Conservation (phyloP, 495 filamentous ascomycete genomes). For the Aspergillus panamensis region DNA sequence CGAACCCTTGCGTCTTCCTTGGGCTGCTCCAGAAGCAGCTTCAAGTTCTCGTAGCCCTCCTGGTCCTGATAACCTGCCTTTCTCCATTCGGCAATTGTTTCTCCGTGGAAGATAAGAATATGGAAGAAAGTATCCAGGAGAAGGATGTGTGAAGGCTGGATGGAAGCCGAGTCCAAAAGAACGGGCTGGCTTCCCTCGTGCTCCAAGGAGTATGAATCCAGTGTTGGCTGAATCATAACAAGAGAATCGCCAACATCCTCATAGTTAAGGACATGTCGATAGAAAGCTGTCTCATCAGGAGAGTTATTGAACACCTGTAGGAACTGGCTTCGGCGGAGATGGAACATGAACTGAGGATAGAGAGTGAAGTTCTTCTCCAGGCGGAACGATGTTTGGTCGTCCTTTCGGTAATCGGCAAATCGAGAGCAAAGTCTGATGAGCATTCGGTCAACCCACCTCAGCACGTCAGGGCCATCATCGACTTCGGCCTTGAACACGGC, state of each 20-base stretch:
- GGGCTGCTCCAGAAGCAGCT: slow-evolving; percentile 80
- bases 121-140: slow-evolving; percentile 99
- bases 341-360: slow-evolving; percentile 99
- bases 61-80: slow-evolving; percentile 98
- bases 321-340: slow-evolving; percentile 94
- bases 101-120: slow-evolving; percentile 97
- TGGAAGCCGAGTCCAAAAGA: slow-evolving; percentile 90
- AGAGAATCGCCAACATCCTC: slow-evolving; percentile 97
- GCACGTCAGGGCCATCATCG: slow-evolving; percentile 97
- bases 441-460: slow-evolving; percentile 99
- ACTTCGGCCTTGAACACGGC: slow-evolving; percentile 99
- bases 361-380: slow-evolving; percentile 99
- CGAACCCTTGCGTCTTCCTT: slow-evolving; percentile 94
- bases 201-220: slow-evolving; percentile 97
- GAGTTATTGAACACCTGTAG: slow-evolving; percentile 99
- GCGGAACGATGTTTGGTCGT: slow-evolving; percentile 95
- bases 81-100: slow-evolving; percentile 97
- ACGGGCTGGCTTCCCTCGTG: slow-evolving; percentile 89
- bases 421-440: slow-evolving; percentile 93
- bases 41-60: slow-evolving; percentile 98
- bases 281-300: slow-evolving; percentile 98
- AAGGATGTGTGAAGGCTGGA: slow-evolving; percentile 90
- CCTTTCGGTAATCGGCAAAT: slow-evolving; percentile 98
- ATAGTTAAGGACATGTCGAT: slow-evolving; percentile 93
- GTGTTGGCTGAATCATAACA: slow-evolving; percentile 97